These are phyloP conservation scores for Aspergillus transmontanensis DNA, from an alignment of 2,329 filamentous ascomycete genomes.

Conservation along the genomic window DNA sequence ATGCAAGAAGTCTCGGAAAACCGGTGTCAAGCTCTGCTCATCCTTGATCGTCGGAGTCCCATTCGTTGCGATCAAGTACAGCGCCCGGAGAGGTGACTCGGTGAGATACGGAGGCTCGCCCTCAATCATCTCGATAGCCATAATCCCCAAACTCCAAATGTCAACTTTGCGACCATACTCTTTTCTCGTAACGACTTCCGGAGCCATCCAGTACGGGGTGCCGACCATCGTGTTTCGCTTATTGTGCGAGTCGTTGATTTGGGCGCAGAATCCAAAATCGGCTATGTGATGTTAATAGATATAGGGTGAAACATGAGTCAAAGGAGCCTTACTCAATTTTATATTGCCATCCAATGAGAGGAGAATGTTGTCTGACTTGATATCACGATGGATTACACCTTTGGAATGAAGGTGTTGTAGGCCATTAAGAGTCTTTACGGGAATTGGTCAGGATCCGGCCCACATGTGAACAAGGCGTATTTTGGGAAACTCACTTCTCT, in stretches of 20 bases:
- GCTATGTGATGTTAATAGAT: conserved; percentile 55
- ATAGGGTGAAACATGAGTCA: background rate
- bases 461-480: background rate
- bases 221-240: conserved; percentile 99
- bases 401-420: conserved; percentile 96
- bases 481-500: conserved; percentile 63
- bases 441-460: conserved; percentile 19
- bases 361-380: conserved; percentile 98
- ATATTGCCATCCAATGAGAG: conserved; percentile 93
- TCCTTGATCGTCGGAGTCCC: conserved; percentile 95
- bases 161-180: conserved; percentile 98
- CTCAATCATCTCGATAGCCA: conserved; percentile 99
- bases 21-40: conserved; percentile 74
- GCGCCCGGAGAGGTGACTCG: conserved; percentile 85
- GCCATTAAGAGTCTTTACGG: conserved; percentile 71
- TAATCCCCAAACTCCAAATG: conserved; percentile 97
- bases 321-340: conserved; percentile 77
- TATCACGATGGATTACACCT: conserved; percentile 96
- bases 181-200: conserved; percentile 94
- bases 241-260: conserved; percentile 95
- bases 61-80: conserved; percentile 96
- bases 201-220: conserved; percentile 99
- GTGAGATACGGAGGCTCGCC: conserved; percentile 96
- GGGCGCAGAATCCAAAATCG: conserved; percentile 98
- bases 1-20: conserved; percentile 89